Evolutionary conservation across 495 filamentous ascomycete species (phyloP).

Genomic region (Usnea hakonensis): DNA sequence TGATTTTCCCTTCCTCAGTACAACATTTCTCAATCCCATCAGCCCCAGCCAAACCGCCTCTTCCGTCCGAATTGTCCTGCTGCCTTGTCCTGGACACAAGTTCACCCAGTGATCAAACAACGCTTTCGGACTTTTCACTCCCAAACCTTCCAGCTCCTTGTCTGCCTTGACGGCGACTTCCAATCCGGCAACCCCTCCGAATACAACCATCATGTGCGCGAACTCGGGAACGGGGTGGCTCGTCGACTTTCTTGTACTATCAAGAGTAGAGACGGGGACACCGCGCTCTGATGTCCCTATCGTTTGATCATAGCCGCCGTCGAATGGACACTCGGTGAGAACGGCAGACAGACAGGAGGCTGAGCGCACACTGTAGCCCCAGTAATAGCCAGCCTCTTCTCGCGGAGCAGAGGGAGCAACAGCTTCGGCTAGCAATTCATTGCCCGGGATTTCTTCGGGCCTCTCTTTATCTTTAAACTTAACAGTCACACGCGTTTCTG

Average conservation of each 20-base stretch:
- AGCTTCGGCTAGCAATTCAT: conserved; percentile 30
- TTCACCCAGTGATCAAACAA: conserved; percentile 76
- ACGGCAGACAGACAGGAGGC: conserved; percentile 53
- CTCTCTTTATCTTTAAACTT: conserved; percentile 38
- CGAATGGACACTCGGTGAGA: conserved; percentile 55
- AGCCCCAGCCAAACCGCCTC: conserved; percentile 68
- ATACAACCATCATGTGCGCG: conserved; percentile 60
- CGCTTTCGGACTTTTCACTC: conserved; percentile 47
- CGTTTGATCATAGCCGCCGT: conserved; percentile 58
- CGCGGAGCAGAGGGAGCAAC: conserved; percentile 55
- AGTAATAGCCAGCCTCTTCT: conserved; percentile 64
- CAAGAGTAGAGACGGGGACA: conserved; percentile 37
- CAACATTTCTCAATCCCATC: conserved; percentile 48
- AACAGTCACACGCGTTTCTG: conserved; percentile 57
- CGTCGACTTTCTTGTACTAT: conserved; percentile 1
- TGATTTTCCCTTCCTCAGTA: conserved; percentile 20
- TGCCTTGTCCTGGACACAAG: conserved; percentile 64
- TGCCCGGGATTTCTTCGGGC: conserved; percentile 4
- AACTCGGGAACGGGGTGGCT: conserved; percentile 34
- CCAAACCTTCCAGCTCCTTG: conserved; percentile 46
- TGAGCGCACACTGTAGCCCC: conserved; percentile 61
- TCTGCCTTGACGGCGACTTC: conserved; percentile 64
- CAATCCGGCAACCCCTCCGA: conserved; percentile 65
- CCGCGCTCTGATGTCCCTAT: conserved; percentile 74
- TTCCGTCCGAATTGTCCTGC: conserved; percentile 68